These are phyloP conservation scores for Sphenostylis stenocarpa DNA, from an alignment of 306 rosid genomes.

Conservation along the genomic window DNA sequence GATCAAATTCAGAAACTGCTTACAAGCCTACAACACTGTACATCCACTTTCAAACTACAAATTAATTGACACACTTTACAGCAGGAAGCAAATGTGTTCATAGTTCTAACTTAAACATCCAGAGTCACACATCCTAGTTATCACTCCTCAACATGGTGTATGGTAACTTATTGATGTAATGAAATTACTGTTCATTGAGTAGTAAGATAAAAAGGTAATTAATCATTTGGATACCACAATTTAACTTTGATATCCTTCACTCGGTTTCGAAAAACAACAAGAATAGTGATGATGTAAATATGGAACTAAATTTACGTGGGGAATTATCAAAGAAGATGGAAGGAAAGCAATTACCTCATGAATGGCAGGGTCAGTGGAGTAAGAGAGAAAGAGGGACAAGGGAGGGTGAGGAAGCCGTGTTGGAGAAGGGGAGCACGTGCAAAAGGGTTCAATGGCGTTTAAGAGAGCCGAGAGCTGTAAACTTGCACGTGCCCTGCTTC, in stretches of 20 bases:
- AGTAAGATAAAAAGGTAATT: background rate
- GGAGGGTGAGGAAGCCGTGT: slow-evolving; percentile 67
- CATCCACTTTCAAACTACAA: background rate
- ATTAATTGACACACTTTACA: background rate
- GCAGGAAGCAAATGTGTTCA: background rate
- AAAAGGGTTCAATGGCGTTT: slow-evolving; percentile 22
- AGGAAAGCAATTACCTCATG: slow-evolving; percentile 22
- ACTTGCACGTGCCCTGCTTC: slow-evolving; percentile 99
- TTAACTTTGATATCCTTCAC: background rate
- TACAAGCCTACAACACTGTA: background rate
- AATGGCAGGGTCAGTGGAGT: background rate
- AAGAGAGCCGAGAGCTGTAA: background rate
- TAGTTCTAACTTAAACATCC: slow-evolving; percentile 12
- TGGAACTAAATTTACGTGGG: background rate
- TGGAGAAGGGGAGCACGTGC: slow-evolving; percentile 99
- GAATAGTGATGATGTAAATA: background rate
- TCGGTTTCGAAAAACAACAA: background rate
- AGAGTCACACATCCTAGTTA: background rate
- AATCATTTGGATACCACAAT: background rate
- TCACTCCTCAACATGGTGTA: background rate
- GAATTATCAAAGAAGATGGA: background rate
- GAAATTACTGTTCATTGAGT: background rate
- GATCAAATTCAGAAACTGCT: background rate
- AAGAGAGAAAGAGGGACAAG: background rate
- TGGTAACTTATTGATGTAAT: background rate